These are phyloP conservation scores for Pseudopyricularia cyperi DNA, from an alignment of 2,329 filamentous ascomycete species.

Conservation along the genomic window DNA sequence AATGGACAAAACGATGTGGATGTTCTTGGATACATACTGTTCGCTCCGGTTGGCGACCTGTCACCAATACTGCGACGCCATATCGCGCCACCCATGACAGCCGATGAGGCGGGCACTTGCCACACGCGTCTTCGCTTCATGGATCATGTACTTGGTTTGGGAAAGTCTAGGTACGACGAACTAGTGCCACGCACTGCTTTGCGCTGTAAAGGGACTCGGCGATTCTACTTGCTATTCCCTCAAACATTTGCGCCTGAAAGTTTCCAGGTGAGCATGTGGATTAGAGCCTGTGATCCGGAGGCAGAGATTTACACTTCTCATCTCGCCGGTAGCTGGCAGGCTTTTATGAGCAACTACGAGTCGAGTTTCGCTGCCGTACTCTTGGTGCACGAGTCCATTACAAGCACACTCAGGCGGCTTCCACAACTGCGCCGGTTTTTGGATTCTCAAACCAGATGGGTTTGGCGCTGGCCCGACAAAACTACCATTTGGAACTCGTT, in stretches of 20 bases:
- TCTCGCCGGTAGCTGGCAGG: constrained; percentile 30
- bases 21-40: neutral
- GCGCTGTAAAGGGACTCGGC: neutral
- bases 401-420: constrained; percentile 24
- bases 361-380: constrained; percentile 17
- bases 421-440: constrained; percentile 23
- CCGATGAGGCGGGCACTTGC: neutral
- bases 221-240: constrained; percentile 38
- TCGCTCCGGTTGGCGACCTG: neutral
- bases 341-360: constrained; percentile 19
- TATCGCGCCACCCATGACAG: neutral
- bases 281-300: constrained; percentile 22
- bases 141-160: constrained; percentile 13
- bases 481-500: neutral
- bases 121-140: constrained; percentile 9
- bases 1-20: constrained; percentile 1
- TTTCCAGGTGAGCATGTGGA: constrained; percentile 28
- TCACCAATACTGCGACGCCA: neutral
- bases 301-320: constrained; percentile 29
- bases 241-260: constrained; percentile 18
- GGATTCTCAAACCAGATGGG: constrained; percentile 7
- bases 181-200: neutral
- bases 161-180: constrained; percentile 16
- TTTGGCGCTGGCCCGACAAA: constrained; percentile 27
- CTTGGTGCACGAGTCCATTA: constrained; percentile 31